Conservation (phyloP, 75 land plant genomes). For the Pinus taeda region DNA sequence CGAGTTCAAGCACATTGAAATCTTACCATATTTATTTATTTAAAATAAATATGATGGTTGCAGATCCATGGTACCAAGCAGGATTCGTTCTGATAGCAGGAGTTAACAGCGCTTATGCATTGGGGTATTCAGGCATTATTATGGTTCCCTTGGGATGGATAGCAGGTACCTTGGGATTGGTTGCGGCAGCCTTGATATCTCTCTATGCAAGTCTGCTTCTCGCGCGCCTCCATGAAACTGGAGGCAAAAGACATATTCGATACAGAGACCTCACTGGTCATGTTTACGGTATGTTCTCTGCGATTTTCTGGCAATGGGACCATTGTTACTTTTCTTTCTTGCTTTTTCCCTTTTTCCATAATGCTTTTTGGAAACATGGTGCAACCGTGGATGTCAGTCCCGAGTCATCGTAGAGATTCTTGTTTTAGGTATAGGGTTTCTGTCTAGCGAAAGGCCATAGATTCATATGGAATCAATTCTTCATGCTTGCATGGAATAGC, state of each 20-base stretch:
- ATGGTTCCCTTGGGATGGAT: slow-evolving; percentile 89
- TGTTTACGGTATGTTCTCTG: slow-evolving; percentile 10
- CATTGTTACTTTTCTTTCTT: too few relatives aligned
- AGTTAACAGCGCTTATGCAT: slow-evolving; percentile 72
- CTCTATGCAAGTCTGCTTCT: slow-evolving; percentile 66
- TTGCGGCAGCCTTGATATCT: slow-evolving; percentile 61
- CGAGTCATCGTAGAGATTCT: too few relatives aligned
- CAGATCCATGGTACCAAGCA: slow-evolving; percentile 84
- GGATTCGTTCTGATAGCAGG: slow-evolving; percentile 73
- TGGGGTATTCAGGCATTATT: slow-evolving; percentile 75
- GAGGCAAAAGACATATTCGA: slow-evolving; percentile 81
- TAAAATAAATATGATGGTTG: not conserved
- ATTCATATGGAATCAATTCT: too few relatives aligned
- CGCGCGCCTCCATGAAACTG: slow-evolving; percentile 73
- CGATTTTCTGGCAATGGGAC: too few relatives aligned
- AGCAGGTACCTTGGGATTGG: slow-evolving; percentile 48
- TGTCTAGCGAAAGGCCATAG: too few relatives aligned
- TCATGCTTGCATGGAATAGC: too few relatives aligned
- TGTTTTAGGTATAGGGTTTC: too few relatives aligned
- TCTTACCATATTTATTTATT: too few relatives aligned
- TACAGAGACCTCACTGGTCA: slow-evolving; percentile 87
- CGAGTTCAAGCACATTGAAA: too few relatives aligned
- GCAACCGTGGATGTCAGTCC: too few relatives aligned
- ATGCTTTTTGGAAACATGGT: too few relatives aligned
- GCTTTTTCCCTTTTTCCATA: too few relatives aligned